Conservation (phyloP, 805 yeast species). For the Myxozyma vanderwaltii region DNA sequence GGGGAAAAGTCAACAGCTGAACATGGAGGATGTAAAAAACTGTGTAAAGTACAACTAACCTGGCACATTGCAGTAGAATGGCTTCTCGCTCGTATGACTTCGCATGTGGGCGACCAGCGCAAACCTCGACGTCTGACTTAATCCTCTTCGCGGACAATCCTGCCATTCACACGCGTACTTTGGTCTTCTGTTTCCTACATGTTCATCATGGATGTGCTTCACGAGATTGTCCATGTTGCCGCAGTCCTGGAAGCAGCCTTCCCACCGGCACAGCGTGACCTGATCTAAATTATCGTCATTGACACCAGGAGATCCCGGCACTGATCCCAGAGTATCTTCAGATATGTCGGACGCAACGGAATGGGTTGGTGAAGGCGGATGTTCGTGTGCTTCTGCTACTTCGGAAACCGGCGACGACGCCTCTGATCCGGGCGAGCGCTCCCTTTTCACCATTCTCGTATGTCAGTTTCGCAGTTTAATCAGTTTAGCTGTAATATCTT, state of each 20-base stretch:
- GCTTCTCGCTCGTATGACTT: conserved; percentile 67
- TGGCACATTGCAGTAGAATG: conserved; percentile 62
- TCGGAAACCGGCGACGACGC: background rate
- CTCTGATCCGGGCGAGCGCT: conserved; percentile 8
- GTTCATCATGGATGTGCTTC: conserved; percentile 47
- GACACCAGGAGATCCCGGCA: conserved; percentile 34
- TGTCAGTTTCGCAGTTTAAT: no score
- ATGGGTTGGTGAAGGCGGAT: conserved; percentile 18
- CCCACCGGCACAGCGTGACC: conserved; percentile 46
- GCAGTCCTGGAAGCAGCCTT: conserved; percentile 41
- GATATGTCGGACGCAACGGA: conserved; percentile 21
- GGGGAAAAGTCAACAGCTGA: background rate
- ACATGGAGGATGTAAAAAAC: background rate
- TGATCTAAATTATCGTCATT: conserved; percentile 36
- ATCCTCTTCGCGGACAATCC: conserved; percentile 56
- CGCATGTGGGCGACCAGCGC: conserved; percentile 65
- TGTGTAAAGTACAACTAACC: conserved; percentile 7
- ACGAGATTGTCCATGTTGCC: conserved; percentile 46
- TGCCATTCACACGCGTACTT: conserved; percentile 64
- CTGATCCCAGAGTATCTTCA: conserved; percentile 33
- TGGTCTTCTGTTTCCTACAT: conserved; percentile 42
- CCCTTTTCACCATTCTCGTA: conserved; percentile 6
- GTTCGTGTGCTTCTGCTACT: background rate
- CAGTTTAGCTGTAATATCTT: no score
- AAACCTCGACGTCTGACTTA: conserved; percentile 56